Base-by-base conservation (phyloP, 192 early-diverging fungal genomes). In the Entomortierella parvispora region DNA sequence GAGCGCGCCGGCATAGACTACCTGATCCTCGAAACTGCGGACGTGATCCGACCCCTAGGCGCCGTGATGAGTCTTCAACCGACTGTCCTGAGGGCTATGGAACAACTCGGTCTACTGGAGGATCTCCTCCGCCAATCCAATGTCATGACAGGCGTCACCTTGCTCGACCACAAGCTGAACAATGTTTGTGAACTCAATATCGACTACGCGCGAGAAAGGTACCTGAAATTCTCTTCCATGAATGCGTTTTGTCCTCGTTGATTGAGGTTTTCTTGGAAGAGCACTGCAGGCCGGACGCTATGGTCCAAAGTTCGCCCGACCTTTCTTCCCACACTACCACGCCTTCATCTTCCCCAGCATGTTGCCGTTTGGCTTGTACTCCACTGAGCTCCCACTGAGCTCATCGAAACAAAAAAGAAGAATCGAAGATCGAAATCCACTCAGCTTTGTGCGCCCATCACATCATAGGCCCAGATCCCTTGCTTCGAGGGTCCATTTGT, bases 101-200 rank as follows among this genome's bases (percentile, higher is more conserved):
- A 67, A 20, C 34, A 54, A 20, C 65, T 67, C 12, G 65, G 65
- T 17, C 44, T 67, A 11, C 8, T 67, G 45, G 65, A 67, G 22
- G 54, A 67, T 49, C 28, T 67, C 53, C 31, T 33, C 32, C 44
- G 65, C 17, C 28, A 67, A 29, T 58, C 57, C 0, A 42, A 42
- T 10, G 22, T 22, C 9, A 58, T 58, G 57, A 58, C 40, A 2
- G 57, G 57, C 7, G 57, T 58, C 42, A 58, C 33, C 4, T 22
- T 58, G 23, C 17, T 44, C 22, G 37, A 58, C 40, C 57, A 58
- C 22, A 17, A 33, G 23, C 57, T 58, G 1, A 28, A 11, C 11
- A 58, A 43, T 9, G 26, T 58, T 0, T 58, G 40, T 42, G 37
- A 33, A 4, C 17, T 58, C 22, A 25, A 44, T 3, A 14, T 58